A percentile compares a stretch with the other conserved stretches of the same genome.
These are phyloP conservation scores for Penicillium longicatenatum DNA, from an alignment of 495 filamentous ascomycete species.

Conservation along the genomic window DNA sequence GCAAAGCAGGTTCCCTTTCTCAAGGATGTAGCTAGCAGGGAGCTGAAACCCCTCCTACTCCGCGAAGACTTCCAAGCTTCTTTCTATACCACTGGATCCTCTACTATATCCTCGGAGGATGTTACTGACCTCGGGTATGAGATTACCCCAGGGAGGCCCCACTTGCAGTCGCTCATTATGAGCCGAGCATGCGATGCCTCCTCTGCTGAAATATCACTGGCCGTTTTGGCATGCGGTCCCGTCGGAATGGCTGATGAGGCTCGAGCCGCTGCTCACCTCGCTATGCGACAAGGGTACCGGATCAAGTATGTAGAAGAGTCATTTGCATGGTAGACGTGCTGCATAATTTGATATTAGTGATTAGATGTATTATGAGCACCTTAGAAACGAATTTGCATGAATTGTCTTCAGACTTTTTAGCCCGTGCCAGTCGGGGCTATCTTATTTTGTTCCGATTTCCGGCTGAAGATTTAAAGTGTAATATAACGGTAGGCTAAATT, in stretches of 20 bases:
- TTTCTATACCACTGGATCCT: slow-evolving; percentile 35
- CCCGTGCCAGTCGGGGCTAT: too few relatives aligned
- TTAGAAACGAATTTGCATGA: not conserved
- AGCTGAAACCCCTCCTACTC: slow-evolving; percentile 30
- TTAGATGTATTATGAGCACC: not conserved
- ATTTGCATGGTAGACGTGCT: slow-evolving; percentile 37
- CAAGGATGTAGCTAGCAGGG: slow-evolving; percentile 29
- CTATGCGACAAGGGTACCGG: slow-evolving; percentile 35
- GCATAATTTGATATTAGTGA: not conserved
- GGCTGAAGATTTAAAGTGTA: too few relatives aligned
- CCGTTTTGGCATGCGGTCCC: slow-evolving; percentile 54
- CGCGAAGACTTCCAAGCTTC: slow-evolving; percentile 39
- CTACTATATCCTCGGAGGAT: not conserved
- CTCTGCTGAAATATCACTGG: slow-evolving; percentile 26
- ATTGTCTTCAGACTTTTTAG: not conserved
- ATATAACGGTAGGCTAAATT: too few relatives aligned
- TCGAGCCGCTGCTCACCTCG: slow-evolving; percentile 40
- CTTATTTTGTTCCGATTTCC: too few relatives aligned
- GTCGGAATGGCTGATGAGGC: slow-evolving; percentile 50
- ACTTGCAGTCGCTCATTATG: slow-evolving; percentile 36
- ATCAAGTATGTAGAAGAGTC: slow-evolving; percentile 49
- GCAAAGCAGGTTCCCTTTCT: slow-evolving; percentile 40
- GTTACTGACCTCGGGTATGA: slow-evolving; percentile 14
- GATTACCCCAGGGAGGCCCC: slow-evolving; percentile 33
- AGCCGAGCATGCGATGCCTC: slow-evolving; percentile 31